Evolutionary conservation across 2,329 filamentous ascomycete species (phyloP).

Genomic region (Sporothrix brasiliensis): DNA sequence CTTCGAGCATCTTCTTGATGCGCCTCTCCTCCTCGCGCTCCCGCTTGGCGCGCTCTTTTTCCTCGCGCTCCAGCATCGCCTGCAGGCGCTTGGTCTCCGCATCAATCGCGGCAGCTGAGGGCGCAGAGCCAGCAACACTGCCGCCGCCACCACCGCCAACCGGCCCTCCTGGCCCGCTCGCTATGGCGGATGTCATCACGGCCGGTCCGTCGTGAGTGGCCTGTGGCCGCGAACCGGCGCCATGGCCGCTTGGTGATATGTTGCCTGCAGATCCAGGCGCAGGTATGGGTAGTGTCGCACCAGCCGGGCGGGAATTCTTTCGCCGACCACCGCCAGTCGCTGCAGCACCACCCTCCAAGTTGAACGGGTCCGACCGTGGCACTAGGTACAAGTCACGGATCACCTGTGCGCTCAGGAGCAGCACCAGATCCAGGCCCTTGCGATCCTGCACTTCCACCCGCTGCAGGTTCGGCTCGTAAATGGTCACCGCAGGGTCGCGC

Average conservation of each 20-base stretch:
- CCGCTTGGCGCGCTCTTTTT: conserved; percentile 57
- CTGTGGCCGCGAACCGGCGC: conserved; percentile 42
- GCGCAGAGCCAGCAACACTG: conserved; percentile 33
- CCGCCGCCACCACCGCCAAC: conserved; percentile 1
- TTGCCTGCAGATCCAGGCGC: neutral
- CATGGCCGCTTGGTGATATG: conserved; percentile 1
- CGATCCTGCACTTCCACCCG: conserved; percentile 91
- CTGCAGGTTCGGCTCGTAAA: conserved; percentile 91
- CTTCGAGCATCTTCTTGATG: conserved; percentile 66
- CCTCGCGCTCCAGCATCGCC: conserved; percentile 57
- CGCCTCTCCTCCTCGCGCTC: conserved; percentile 60
- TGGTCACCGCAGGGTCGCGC: conserved; percentile 67
- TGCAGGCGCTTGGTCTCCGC: conserved; percentile 76
- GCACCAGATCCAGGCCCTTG: conserved; percentile 85
- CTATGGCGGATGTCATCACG: conserved; percentile 10
- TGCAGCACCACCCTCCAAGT: conserved; percentile 58
- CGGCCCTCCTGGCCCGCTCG: neutral
- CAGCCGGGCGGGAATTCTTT: conserved; percentile 49
- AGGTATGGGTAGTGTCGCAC: conserved; percentile 34
- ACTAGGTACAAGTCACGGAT: conserved; percentile 68
- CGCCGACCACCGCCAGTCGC: conserved; percentile 36
- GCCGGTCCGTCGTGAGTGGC: neutral
- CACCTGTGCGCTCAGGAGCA: conserved; percentile 65
- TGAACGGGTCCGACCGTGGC: conserved; percentile 75
- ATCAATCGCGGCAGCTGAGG: conserved; percentile 57